phyloP scores from a whole-genome alignment of 371 early-diverging fungal genomes.

The Parasitella parasitica region DNA sequence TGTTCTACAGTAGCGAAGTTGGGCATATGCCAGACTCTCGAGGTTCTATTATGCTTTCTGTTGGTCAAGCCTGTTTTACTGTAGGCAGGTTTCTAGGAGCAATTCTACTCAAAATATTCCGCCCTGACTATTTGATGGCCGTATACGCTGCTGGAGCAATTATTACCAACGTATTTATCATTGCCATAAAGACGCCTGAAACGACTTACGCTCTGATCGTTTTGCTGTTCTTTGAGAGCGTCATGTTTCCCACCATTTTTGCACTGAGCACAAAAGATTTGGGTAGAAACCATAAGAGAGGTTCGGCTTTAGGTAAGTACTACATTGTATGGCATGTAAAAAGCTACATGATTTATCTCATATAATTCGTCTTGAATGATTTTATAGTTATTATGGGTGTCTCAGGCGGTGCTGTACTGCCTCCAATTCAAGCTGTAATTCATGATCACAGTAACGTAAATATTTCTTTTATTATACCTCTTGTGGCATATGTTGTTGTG shows the following conservation, averaged over 20 bases:
- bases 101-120: constrained; percentile 28
- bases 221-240: constrained; percentile 45
- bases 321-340: neutral
- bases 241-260: constrained; percentile 51
- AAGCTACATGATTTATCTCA: neutral
- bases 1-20: constrained; percentile 39
- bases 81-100: constrained; percentile 48
- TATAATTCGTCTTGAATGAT: too few relatives aligned
- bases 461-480: constrained; percentile 35
- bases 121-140: constrained; percentile 36
- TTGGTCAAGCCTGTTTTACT: constrained; percentile 44
- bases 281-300: constrained; percentile 47
- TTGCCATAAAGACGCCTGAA: constrained; percentile 30
- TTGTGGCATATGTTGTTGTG: constrained; percentile 31
- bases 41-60: constrained; percentile 32
- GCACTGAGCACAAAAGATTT: constrained; percentile 42
- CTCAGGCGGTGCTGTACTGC: constrained; percentile 44
- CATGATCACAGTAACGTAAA: constrained; percentile 35
- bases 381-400: constrained; percentile 50
- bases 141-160: constrained; percentile 29
- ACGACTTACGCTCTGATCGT: constrained; percentile 38
- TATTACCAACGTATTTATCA: constrained; percentile 31
- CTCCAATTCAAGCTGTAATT: constrained; percentile 40
- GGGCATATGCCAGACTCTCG: constrained; percentile 31
- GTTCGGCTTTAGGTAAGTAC: constrained; percentile 37